Evolutionary conservation across 148 eudicot genomes (phyloP), one percentile per base, ranked within the genome.

Genomic region (Fagopyrum esculentum): DNA sequence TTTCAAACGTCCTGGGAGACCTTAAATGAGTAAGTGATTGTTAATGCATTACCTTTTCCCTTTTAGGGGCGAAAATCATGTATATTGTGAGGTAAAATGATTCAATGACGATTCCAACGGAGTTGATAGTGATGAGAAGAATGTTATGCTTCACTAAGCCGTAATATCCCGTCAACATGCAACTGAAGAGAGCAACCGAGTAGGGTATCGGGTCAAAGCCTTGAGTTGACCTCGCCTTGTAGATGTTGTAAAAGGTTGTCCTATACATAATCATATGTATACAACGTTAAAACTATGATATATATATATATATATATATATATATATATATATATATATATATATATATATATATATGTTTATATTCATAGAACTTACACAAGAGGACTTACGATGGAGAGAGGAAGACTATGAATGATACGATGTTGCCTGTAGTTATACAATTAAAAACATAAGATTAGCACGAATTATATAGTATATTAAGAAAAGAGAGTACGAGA

Each of bases 321-420:
- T 49, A 11, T 8, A 73, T 22, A 74, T 16, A 30, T 13, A 51
- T n/a, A 30, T 30, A 30, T 30, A 30, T 30, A 30, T 17, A 7
- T 2, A 35, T 35, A 35, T 35, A 35, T 35, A 35, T 17, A 8
- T 2, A 17, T 56, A 26, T 26, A 17, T 56, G 50, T 22, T 56
- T 16, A 30, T 13, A 51, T n/a, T n/a, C n/a, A 56, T 56, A 22
- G 0, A 22, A 22, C 26, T 22, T 22, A 4, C 30, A 19, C 9
- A 22, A 55, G 22, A 55, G 22, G 30, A 40, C 70, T 61, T 89
- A 93, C 97, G 82, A 72, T 55, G 98, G 98, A 77, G 98, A 86
- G 79, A 93, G 91, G 83, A 79, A 91, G 75, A 93, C 98, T 89
- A 87, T 76, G 81, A 91, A 91, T 68, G 97, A 91, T 63, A 93